Evolutionary conservation across 106 monocot genomes (phyloP).

Genomic region (Platanthera guangdongensis): DNA sequence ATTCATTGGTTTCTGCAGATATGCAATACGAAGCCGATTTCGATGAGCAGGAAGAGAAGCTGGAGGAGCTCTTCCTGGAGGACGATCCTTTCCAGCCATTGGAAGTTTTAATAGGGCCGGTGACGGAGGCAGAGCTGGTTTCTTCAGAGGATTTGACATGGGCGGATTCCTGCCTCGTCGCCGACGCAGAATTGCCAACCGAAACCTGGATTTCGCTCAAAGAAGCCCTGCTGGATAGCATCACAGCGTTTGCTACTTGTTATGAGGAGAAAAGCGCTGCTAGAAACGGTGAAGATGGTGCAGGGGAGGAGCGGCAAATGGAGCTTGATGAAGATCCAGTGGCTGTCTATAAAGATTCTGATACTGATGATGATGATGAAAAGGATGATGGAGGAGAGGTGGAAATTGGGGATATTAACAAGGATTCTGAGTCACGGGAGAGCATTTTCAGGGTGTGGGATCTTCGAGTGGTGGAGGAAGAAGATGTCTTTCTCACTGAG

Average conservation of each 20-base stretch:
- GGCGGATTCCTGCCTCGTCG: conserved; percentile 37
- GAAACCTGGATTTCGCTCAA: conserved; percentile 26
- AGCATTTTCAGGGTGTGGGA: conserved; percentile 14
- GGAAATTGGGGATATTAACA: background rate
- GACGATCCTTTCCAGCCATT: background rate
- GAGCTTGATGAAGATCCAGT: background rate
- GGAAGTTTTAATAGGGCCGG: background rate
- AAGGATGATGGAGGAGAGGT: background rate
- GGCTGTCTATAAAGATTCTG: background rate
- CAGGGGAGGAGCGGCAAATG: background rate
- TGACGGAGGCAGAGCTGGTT: background rate
- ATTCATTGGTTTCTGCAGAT: background rate
- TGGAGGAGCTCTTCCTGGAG: conserved; percentile 1
- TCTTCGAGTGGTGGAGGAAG: background rate
- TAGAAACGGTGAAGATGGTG: background rate
- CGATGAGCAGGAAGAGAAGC: background rate
- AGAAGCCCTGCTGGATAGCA: conserved; percentile 31
- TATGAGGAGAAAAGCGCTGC: background rate
- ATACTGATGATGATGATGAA: conserved; percentile 5
- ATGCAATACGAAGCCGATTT: conserved; percentile 1
- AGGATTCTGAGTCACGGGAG: background rate
- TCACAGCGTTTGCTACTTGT: background rate
- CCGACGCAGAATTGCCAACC: conserved; percentile 22
- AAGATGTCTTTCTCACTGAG: conserved; percentile 1
- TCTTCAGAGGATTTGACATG: conserved; percentile 33